Evolutionary conservation across 1,139 yeast genomes (phyloP).

Genomic region (Magnusiomyces magnusii): DNA sequence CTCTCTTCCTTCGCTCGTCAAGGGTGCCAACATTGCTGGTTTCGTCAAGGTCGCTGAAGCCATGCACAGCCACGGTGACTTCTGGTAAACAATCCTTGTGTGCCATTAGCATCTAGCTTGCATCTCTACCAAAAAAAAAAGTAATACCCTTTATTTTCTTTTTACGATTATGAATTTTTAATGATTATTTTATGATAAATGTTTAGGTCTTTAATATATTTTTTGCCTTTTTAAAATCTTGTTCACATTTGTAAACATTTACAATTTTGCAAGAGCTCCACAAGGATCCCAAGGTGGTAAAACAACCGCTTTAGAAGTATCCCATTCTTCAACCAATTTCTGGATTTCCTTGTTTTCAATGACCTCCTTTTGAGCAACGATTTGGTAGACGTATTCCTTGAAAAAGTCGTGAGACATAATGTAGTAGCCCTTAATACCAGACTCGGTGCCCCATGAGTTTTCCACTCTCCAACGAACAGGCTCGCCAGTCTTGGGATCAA

Average conservation of each 20-base stretch:
- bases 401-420: conserved; percentile 80
- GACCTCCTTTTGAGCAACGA: conserved; percentile 47
- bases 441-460: conserved; percentile 76
- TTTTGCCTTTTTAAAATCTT: too few relatives aligned
- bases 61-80: conserved; percentile 97
- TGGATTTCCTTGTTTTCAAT: conserved; percentile 37
- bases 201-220: background rate
- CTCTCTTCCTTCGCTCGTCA: conserved; percentile 83
- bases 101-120: background rate
- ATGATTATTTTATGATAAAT: background rate
- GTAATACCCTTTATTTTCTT: background rate
- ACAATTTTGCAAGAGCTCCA: conserved; percentile 60
- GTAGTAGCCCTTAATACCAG: conserved; percentile 67
- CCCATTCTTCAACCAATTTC: conserved; percentile 26
- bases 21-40: conserved; percentile 99
- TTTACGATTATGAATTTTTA: conserved; percentile 1
- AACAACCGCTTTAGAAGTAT: conserved; percentile 42
- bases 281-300: conserved; percentile 82
- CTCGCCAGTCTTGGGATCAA: conserved; percentile 41
- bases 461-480: conserved; percentile 79
- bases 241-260: background rate
- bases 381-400: conserved; percentile 75
- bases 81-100: conserved; percentile 29
- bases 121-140: background rate
- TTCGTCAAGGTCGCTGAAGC: conserved; percentile 98